Evolutionary conservation across 352 stramenopile genomes (phyloP).

Genomic region (Phytophthora idaei): DNA sequence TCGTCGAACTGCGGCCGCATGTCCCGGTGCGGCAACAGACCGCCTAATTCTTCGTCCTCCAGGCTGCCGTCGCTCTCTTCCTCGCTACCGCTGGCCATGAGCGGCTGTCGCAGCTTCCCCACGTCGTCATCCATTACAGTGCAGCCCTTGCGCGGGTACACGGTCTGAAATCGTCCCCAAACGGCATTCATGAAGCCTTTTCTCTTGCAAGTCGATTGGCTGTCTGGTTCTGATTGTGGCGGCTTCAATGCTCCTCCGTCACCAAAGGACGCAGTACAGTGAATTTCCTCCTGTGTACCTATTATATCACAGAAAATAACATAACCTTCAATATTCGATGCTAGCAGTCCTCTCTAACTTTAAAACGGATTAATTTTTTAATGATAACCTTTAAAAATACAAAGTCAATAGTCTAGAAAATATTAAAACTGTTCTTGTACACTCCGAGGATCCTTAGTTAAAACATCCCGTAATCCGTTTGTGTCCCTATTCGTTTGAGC

Average conservation of each 20-base stretch:
- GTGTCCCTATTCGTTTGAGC: conserved; percentile 1
- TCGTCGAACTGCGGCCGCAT: conserved; percentile 29
- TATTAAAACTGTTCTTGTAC: not conserved
- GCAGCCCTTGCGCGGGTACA: conserved; percentile 21
- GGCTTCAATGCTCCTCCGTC: conserved; percentile 14
- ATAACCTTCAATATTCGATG: not conserved
- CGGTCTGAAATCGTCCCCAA: conserved; percentile 33
- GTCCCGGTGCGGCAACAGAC: conserved; percentile 21
- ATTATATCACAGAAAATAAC: not conserved
- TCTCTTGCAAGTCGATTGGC: conserved; percentile 18
- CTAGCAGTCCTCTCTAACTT: too few species aligned
- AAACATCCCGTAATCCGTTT: conserved; percentile 15
- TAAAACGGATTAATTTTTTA: too few species aligned
- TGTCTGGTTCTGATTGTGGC: conserved; percentile 11
- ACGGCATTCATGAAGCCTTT: conserved; percentile 27
- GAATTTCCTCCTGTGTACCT: not conserved
- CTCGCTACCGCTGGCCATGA: conserved; percentile 38
- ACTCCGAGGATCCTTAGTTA: conserved; percentile 2
- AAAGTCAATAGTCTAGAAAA: too few species aligned
- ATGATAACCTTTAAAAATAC: too few species aligned
- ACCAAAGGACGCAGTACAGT: conserved; percentile 16
- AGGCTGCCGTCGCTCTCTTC: conserved; percentile 18
- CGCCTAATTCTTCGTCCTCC: conserved; percentile 29
- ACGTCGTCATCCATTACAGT: conserved; percentile 43
- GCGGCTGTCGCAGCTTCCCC: conserved; percentile 39